Base-by-base conservation (phyloP, 768 basidiomycete genomes). In the Gymnopilus junonius region DNA sequence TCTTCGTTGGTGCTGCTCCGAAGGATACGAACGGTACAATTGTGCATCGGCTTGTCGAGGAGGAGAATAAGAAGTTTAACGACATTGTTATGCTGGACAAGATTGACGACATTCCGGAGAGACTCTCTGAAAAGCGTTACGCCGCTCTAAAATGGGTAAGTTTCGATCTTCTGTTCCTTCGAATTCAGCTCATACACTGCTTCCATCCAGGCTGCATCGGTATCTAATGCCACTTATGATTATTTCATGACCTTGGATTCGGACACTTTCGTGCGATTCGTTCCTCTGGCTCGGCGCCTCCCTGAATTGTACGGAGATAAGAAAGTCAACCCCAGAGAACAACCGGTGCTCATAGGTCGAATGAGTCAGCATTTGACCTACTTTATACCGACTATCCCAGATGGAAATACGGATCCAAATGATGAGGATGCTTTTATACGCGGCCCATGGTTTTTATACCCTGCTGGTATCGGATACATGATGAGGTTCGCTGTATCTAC, bases 191-290 rank as follows among this genome's bases (percentile, higher is more conserved):
- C 17, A 40, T 39, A 12, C 20, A n/a, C 21, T 34, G 40, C 8
- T 57, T n/a, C 20, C 15, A 8, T 20, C 17, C 40, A 63, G 62
- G 58, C 62, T 17, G 40, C 20, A n/a, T 42, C 56, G 2, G 62
- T 63, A 4, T 57, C 57, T 17, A 34, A 50, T 17, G n/a, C 17
- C 2, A 4, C 51, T 20, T 63, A 58, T 15, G 62, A 63, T 23
- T 63, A 63, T 17, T 63, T 57, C 3, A 58, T 63, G 62, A 63
- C 62, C 5, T n/a, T 63, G 1, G 62, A 63, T 25, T 63, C 62
- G 2, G 62, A 63, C 17, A 63, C 62, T 1, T 63, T 63, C 34
- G 58, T 57, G 27, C 56, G 62, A 8, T 53, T 63, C 20, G 50
- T 14, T 1, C 39, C 50, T 8, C 56, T 63, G 6, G 57, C 51